Evolutionary conservation across 2,329 filamentous ascomycete genomes (phyloP).

Genomic region (Aspergillus niger): DNA sequence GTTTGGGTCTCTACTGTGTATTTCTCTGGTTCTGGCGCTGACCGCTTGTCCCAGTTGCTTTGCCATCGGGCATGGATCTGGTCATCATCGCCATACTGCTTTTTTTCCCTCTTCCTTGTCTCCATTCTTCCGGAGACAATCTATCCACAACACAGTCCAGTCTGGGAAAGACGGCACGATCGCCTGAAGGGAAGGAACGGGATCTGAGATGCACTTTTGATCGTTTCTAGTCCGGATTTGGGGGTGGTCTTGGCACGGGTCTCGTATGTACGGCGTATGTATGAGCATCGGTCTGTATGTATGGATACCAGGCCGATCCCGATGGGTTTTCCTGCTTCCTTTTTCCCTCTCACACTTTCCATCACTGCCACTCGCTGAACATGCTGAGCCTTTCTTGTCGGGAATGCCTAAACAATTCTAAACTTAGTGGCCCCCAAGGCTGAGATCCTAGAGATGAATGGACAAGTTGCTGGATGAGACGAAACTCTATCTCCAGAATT

Average conservation of each 20-base stretch:
- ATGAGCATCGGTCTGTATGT: not conserved
- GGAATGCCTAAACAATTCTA: constrained; percentile 18
- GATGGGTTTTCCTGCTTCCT: too few relatives aligned
- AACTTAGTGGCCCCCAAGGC: not conserved
- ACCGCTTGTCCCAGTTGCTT: constrained; percentile 18
- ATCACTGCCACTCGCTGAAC: not conserved
- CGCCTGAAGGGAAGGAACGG: not conserved
- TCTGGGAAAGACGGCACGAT: constrained; percentile 5
- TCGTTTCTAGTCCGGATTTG: not conserved
- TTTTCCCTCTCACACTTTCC: too few relatives aligned
- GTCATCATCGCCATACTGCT: constrained; percentile 13
- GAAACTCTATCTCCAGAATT: not conserved
- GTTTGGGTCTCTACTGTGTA: not conserved
- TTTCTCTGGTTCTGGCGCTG: constrained; percentile 3
- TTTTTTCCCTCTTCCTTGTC: constrained; percentile 4
- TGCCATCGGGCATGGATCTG: constrained; percentile 14
- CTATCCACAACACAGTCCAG: not conserved
- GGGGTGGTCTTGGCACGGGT: not conserved
- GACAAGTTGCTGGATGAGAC: not conserved
- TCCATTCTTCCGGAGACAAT: not conserved
- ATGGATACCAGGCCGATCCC: not conserved
- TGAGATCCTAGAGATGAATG: not conserved
- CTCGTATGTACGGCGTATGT: constrained; percentile 1
- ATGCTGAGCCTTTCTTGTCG: constrained; percentile 12
- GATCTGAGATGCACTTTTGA: constrained; percentile 3